A percentile compares a stretch with the other conserved stretches of the same genome.
Conservation (phyloP, 345 rosid species). For the Eucalyptus tenuipes region DNA sequence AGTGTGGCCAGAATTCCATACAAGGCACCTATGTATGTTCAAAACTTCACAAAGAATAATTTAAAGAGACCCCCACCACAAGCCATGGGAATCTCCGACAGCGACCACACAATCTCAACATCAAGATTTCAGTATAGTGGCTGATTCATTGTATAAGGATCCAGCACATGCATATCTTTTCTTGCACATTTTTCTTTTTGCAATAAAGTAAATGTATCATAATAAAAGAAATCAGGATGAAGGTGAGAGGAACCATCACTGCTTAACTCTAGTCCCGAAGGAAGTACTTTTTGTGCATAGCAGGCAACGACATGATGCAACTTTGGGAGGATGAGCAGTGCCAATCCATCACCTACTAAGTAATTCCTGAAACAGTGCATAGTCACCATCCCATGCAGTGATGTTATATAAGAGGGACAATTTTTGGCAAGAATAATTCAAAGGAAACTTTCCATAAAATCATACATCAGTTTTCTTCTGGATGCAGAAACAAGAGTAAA, state of each 20-base stretch:
- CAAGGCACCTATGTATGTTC: not conserved
- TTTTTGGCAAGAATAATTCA: not conserved
- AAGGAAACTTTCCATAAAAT: not conserved
- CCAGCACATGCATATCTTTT: not conserved
- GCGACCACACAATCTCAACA: not conserved
- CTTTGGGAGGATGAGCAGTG: not conserved
- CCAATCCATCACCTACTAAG: not conserved
- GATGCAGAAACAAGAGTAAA: not conserved
- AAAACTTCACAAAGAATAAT: not conserved
- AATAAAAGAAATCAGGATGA: not conserved
- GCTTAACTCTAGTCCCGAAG: not conserved
- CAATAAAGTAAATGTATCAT: not conserved
- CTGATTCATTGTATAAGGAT: not conserved
- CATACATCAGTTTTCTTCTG: not conserved
- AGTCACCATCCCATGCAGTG: not conserved
- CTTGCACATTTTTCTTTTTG: not conserved
- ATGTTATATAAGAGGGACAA: not conserved
- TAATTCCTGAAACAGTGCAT: not conserved
- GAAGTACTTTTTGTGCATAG: not conserved
- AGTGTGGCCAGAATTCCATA: not conserved
- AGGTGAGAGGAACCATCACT: not conserved
- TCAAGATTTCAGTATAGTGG: not conserved
- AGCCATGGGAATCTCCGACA: not conserved
- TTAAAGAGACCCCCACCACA: not conserved
- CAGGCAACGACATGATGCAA: not conserved